Evolutionary conservation across 345 rosid genomes (phyloP).

Genomic region (Camelina neglecta): DNA sequence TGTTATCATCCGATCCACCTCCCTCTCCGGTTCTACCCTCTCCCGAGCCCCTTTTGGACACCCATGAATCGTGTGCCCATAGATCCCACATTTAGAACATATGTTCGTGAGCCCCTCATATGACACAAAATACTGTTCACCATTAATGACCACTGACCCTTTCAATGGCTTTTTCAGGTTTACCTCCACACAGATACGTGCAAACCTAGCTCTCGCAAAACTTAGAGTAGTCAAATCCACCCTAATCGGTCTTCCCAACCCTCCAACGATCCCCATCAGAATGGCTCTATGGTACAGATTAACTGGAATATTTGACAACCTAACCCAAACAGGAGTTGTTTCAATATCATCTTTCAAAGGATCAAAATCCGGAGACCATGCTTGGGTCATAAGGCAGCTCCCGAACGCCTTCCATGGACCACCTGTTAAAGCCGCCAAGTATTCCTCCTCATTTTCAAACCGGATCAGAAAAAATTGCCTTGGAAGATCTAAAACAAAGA

Average conservation of each 20-base stretch:
- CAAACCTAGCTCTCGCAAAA: neutral
- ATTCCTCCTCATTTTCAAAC: neutral
- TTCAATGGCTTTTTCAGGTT: neutral
- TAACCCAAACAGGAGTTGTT: neutral
- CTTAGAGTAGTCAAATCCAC: neutral
- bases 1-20: too few relatives aligned
- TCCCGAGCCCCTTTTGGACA: neutral
- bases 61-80: neutral
- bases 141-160: neutral
- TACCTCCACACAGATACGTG: neutral
- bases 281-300: neutral
- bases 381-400: neutral
- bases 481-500: too few relatives aligned
- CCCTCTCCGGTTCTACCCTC: neutral
- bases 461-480: too few relatives aligned
- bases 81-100: neutral
- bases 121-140: neutral
- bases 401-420: neutral
- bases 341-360: neutral
- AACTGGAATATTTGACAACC: neutral
- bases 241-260: neutral
- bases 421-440: neutral
- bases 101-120: neutral
- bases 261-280: neutral
- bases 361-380: neutral